Conservation (phyloP, 768 basidiomycete genomes). For the Termitomyces bulborhizus region DNA sequence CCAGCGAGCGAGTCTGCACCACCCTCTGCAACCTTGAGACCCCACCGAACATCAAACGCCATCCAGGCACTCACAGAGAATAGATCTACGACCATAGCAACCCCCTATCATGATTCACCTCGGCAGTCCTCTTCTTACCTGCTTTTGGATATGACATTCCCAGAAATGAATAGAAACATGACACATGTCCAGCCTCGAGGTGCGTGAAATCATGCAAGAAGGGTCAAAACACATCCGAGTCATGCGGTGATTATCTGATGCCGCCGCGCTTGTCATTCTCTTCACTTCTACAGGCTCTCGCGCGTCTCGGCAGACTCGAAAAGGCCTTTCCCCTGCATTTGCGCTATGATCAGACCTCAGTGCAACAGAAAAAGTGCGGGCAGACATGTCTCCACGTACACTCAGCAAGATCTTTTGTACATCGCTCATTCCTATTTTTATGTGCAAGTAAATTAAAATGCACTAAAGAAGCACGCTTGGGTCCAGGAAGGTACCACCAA, state of each 20-base stretch:
- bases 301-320: not conserved
- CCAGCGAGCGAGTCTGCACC: not conserved
- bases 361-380: no score
- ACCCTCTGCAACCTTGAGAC: not conserved
- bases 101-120: not conserved
- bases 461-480: no score
- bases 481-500: no score
- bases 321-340: no score
- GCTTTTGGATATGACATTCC: not conserved
- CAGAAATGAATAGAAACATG: not conserved
- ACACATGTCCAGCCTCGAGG: not conserved
- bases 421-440: no score
- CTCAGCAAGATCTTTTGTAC: no score
- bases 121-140: not conserved
- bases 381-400: no score
- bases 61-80: no score
- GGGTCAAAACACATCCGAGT: not conserved
- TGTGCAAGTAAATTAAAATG: no score
- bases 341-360: no score
- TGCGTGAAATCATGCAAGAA: not conserved
- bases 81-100: slow-evolving; percentile 1
- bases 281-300: not conserved
- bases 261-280: not conserved
- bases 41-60: not conserved
- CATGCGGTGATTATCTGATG: not conserved